Evolutionary conservation across 768 basidiomycete genomes (phyloP).

Genomic region (Suillus plorans): DNA sequence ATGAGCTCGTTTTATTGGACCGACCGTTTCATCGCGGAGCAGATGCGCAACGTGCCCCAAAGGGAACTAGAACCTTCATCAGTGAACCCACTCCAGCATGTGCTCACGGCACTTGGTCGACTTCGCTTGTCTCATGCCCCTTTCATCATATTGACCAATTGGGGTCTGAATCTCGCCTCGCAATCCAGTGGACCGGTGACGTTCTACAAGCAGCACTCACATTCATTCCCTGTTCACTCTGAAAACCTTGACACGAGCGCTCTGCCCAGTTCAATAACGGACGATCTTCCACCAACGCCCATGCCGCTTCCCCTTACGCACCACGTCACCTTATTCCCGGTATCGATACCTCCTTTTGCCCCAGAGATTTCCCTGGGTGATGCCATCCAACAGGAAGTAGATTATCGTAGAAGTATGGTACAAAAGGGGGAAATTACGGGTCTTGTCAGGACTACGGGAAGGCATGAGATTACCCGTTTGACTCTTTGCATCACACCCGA

Average conservation of each 20-base stretch:
- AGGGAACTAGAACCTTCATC: slow-evolving; percentile 8
- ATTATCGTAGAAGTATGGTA: slow-evolving; percentile 19
- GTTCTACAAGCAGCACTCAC: slow-evolving; percentile 54
- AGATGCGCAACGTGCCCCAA: slow-evolving; percentile 32
- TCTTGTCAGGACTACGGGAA: slow-evolving; percentile 28
- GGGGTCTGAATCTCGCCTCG: slow-evolving; percentile 46
- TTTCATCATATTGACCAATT: slow-evolving; percentile 58
- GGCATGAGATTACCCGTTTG: slow-evolving; percentile 19
- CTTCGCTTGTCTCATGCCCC: slow-evolving; percentile 51
- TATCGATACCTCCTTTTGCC: slow-evolving; percentile 15
- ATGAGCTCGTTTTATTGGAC: slow-evolving; percentile 77
- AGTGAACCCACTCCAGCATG: slow-evolving; percentile 41
- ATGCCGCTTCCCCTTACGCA: slow-evolving; percentile 33
- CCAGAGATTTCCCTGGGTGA: slow-evolving; percentile 15
- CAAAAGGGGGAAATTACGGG: slow-evolving; percentile 24
- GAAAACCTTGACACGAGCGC: background rate
- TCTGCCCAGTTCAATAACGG: slow-evolving; percentile 6
- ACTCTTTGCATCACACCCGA: slow-evolving; percentile 24
- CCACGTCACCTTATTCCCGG: slow-evolving; percentile 39
- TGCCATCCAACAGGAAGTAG: slow-evolving; percentile 17
- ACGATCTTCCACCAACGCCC: background rate
- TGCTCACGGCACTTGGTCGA: slow-evolving; percentile 46
- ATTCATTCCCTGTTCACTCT: slow-evolving; percentile 40
- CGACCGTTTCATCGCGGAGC: slow-evolving; percentile 67
- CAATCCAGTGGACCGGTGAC: slow-evolving; percentile 15